A percentile compares a stretch with the other conserved stretches of the same genome.
These are phyloP conservation scores for Fusarium coffeatum DNA, from an alignment of 2,329 filamentous ascomycete genomes.

Conservation along the genomic window DNA sequence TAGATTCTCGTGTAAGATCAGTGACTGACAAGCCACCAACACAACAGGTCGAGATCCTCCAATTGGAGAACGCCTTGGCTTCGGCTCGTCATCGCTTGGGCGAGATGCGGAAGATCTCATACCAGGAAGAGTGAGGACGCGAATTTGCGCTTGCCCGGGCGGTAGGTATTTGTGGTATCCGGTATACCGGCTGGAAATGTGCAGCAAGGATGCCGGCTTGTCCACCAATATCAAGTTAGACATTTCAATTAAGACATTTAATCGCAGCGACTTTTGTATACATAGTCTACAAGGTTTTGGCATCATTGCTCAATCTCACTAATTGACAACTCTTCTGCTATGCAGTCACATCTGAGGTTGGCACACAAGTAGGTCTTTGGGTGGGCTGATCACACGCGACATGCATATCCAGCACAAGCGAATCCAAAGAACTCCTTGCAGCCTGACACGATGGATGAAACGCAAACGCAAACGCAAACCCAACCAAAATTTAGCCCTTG, in stretches of 20 bases:
- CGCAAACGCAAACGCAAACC: neutral
- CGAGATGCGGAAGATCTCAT: slow-evolving; percentile 98
- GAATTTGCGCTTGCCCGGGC: neutral
- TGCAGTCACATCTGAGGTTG: neutral
- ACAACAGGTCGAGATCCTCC: slow-evolving; percentile 93
- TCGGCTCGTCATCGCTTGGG: slow-evolving; percentile 85
- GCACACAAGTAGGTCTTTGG: neutral
- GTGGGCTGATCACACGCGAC: neutral
- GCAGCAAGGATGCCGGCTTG: neutral
- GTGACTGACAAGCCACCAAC: slow-evolving; percentile 41
- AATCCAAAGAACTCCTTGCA: neutral
- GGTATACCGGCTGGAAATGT: neutral
- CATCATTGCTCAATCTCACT: neutral
- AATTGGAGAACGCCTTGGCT: slow-evolving; percentile 88
- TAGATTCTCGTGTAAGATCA: slow-evolving; percentile 13
- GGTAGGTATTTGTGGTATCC: slow-evolving; percentile 11
- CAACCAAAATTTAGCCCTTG: neutral
- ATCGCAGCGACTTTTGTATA: neutral
- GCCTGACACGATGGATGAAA: neutral
- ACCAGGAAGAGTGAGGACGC: slow-evolving; percentile 75
- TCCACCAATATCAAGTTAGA: neutral
- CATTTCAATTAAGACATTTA: slow-evolving; percentile 4
- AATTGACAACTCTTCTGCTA: neutral
- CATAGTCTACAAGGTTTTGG: neutral
- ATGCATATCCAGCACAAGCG: neutral